Base-by-base conservation (phyloP, 1,284 basidiomycete species). In the Porodaedalea pini region DNA sequence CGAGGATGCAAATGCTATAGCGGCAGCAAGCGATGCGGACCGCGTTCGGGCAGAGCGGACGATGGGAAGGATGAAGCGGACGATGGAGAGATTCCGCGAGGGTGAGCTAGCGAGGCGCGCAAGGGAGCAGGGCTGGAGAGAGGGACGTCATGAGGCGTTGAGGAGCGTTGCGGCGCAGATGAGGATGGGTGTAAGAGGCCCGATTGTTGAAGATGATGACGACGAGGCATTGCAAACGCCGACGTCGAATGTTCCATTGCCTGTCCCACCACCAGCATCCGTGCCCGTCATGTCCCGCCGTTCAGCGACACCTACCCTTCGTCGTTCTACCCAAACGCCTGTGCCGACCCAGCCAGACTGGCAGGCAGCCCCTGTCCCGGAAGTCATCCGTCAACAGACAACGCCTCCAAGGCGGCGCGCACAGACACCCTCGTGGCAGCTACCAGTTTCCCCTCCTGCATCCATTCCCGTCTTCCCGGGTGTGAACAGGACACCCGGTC, bases 81-180 rank as follows among this genome's bases (percentile, higher is more conserved):
- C 70, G 56, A 78, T 78, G n/a, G 69, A 81, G 49, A 73, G 73
- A 61, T 61, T 81, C 25, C 74, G 75, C 10, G 77, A 79, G 63
- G 74, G 77, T 55, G 70, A 74, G 29, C 59, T 81, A 37, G 68
- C 81, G 27, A 71, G 74, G 56, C 63, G 67, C 47, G 83, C 82
- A 2, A 70, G 76, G 57, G 81, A 83, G 58, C 79, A 82, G 59
- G 83, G 82, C 2, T 70, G 80, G 57, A 73, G 73, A 47, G 65
- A 75, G 36, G 82, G 83, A 2, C 82, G 79, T 60, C 72, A 79
- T 58, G 80, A 76, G 58, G 83, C 82, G 0, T 70, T 84, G 56
- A 73, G 72, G 55, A 71, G 25, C n/a, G n/a, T 10, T 29, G 15
- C 11, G 19, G 44, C 15, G n/a, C n/a, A 44, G 67, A 63, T 5